Evolutionary conservation across 106 monocot genomes (phyloP), one percentile per base, ranked within the genome.

Genomic region (Narthecium ossifragum): DNA sequence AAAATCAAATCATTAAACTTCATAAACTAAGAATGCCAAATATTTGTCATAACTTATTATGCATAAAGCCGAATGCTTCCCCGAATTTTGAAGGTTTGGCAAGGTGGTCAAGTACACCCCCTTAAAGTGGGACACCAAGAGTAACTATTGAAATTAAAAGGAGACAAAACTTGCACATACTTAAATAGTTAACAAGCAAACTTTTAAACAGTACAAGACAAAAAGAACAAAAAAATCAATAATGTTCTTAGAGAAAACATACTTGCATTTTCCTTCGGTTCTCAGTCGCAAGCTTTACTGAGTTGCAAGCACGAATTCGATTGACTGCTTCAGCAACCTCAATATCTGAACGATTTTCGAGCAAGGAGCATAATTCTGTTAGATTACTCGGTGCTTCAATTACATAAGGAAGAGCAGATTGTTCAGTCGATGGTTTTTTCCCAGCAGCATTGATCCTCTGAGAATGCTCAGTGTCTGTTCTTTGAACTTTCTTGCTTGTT

Each of bases 191-290:
- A n/a, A n/a, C n/a, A n/a, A n/a, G n/a, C n/a, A n/a, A n/a, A n/a
- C n/a, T n/a, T n/a, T n/a, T n/a, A n/a, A n/a, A n/a, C n/a, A n/a
- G n/a, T n/a, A n/a, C n/a, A n/a, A n/a, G n/a, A n/a, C n/a, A n/a
- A n/a, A n/a, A n/a, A n/a, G n/a, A n/a, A n/a, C n/a, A n/a, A n/a
- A n/a, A n/a, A n/a, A n/a, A n/a, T n/a, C n/a, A n/a, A n/a, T n/a
- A n/a, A n/a, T n/a, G n/a, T n/a, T n/a, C n/a, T n/a, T n/a, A n/a
- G 31, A 28, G 18, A 27, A 22, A 29, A 27, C 77, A 38, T 71
- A 88, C 98, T 69, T 91, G 90, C 86, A 98, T 98, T 74, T 98
- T 98, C 63, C 50, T 74, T 46, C 81, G 56, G 39, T 98, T 98
- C 60, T 84, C 80, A 46, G 74, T 55, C 39, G 78, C 66, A 66